These are phyloP conservation scores for Trametes versicolor DNA, from an alignment of 1,284 basidiomycete genomes.

Conservation along the genomic window DNA sequence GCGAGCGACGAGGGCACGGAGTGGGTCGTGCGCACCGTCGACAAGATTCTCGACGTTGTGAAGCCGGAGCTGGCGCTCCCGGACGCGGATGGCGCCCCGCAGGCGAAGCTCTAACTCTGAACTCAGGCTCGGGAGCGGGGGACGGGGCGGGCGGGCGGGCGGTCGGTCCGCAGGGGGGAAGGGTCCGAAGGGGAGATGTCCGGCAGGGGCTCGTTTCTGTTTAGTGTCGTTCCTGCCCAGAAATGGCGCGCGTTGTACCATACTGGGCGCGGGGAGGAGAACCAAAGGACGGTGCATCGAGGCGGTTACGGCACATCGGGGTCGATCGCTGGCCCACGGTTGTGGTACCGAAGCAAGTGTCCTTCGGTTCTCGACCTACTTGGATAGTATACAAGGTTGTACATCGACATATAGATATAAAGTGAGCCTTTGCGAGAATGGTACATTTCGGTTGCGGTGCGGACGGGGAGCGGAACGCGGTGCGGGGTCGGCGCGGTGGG, in stretches of 20 bases:
- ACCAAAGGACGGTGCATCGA: conserved; percentile 22
- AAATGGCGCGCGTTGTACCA: conserved; percentile 25
- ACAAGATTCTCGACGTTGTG: conserved; percentile 81
- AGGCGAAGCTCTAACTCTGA: conserved; percentile 66
- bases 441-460: conserved; percentile 33
- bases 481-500: neutral
- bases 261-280: conserved; percentile 15
- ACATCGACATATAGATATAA: conserved; percentile 39
- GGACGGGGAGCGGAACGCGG: conserved; percentile 7
- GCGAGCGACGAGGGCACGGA: conserved; percentile 89
- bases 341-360: conserved; percentile 30
- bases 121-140: neutral
- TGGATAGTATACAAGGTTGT: conserved; percentile 39
- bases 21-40: conserved; percentile 92
- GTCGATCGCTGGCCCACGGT: conserved; percentile 30
- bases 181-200: neutral
- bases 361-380: conserved; percentile 33
- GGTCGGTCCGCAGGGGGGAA: neutral
- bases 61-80: conserved; percentile 51
- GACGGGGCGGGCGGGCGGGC: neutral
- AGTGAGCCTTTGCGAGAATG: conserved; percentile 24
- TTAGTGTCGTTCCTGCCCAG: conserved; percentile 11
- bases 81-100: conserved; percentile 43
- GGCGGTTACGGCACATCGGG: conserved; percentile 33
- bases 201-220: neutral